Conservation (phyloP, 108 stramenopile genomes). For the Nitzschia palea region DNA sequence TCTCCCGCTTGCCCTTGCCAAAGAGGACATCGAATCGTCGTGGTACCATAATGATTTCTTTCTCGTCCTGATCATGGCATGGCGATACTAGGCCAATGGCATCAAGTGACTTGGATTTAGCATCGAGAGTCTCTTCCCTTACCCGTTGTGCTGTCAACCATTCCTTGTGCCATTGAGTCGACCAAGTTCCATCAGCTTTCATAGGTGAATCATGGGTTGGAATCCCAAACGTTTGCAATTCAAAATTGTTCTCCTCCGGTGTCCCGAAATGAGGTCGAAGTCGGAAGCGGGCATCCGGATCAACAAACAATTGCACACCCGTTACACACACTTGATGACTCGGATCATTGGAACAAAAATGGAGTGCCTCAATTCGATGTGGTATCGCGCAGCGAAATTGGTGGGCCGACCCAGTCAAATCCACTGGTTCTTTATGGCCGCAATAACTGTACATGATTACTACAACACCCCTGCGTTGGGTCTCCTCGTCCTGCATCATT, state of each 20-base stretch:
- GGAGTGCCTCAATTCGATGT: neutral
- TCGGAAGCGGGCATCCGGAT: neutral
- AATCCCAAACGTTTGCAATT: constrained; percentile 32
- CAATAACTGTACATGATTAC: constrained; percentile 1
- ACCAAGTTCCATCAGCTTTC: neutral
- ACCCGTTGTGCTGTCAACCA: constrained; percentile 6
- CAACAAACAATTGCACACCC: neutral
- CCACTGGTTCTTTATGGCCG: neutral
- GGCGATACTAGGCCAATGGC: neutral
- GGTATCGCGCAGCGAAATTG: neutral
- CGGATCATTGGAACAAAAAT: constrained; percentile 14
- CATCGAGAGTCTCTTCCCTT: neutral
- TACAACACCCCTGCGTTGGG: constrained; percentile 8
- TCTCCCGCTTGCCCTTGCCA: neutral
- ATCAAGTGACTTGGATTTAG: neutral
- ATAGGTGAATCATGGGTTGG: neutral
- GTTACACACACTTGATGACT: neutral
- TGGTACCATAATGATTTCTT: neutral
- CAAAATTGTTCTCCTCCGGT: constrained; percentile 4
- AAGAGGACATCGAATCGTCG: constrained; percentile 11
- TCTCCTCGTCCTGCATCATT: too few relatives aligned
- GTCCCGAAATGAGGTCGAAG: constrained; percentile 16
- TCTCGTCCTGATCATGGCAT: neutral
- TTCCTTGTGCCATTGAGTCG: constrained; percentile 13
- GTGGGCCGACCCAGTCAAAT: neutral